These are phyloP conservation scores for Boletellus ananas DNA, from an alignment of 768 basidiomycete species.

Conservation along the genomic window DNA sequence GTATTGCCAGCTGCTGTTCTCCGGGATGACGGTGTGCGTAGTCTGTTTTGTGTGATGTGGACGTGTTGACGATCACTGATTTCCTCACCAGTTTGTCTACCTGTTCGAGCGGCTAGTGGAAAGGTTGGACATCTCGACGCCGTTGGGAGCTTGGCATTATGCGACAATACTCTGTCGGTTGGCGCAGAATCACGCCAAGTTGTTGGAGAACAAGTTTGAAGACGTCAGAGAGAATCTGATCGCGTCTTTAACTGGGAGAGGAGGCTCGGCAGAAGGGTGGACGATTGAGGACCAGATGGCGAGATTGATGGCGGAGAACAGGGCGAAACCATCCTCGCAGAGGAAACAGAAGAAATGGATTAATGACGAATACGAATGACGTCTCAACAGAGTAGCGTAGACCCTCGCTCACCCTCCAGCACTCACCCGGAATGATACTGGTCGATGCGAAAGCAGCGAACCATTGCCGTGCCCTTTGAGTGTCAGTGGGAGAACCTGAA, in stretches of 20 bases:
- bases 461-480: no score
- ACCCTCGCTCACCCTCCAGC: no score
- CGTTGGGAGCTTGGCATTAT: slow-evolving; percentile 8
- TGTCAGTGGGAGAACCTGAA: no score
- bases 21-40: background rate
- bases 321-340: background rate
- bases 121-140: slow-evolving; percentile 4
- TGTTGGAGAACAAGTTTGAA: background rate
- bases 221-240: background rate
- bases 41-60: no score
- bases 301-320: background rate
- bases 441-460: no score
- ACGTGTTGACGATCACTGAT: no score
- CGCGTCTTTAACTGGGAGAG: background rate
- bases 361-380: no score
- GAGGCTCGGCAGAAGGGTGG: background rate
- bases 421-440: no score
- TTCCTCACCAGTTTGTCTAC: background rate
- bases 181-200: background rate
- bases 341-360: no score
- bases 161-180: slow-evolving; percentile 8
- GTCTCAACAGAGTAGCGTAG: no score
- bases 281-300: background rate
- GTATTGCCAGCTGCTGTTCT: slow-evolving; percentile 1
- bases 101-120: slow-evolving; percentile 6